Conservation (phyloP, 2,329 filamentous ascomycete species). For the Pseudogymnoascus sp. region DNA sequence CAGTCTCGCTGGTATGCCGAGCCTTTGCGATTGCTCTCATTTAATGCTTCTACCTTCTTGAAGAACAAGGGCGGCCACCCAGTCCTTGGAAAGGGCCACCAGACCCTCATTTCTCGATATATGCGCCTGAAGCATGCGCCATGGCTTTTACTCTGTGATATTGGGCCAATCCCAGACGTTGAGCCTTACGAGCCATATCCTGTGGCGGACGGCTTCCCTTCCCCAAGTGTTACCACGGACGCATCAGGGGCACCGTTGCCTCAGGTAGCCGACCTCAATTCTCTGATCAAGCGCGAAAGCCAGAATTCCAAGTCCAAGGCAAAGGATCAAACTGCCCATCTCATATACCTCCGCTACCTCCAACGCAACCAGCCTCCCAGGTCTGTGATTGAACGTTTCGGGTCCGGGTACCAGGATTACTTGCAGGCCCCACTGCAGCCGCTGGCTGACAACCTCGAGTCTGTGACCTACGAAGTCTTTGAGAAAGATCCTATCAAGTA, state of each 20-base stretch:
- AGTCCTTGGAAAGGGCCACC: conserved; percentile 53
- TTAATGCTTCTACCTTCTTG: conserved; percentile 49
- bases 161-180: conserved; percentile 42
- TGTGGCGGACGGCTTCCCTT: conserved; percentile 27
- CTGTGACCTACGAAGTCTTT: conserved; percentile 96
- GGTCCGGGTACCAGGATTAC: conserved; percentile 83
- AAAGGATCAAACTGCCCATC: conserved; percentile 54
- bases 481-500: conserved; percentile 98
- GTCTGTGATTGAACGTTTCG: conserved; percentile 57
- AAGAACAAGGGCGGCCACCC: conserved; percentile 55
- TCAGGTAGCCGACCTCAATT: conserved; percentile 22
- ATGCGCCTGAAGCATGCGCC: conserved; percentile 58
- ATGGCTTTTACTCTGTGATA: conserved; percentile 57
- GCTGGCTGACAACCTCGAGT: conserved; percentile 91
- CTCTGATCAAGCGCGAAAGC: conserved; percentile 19
- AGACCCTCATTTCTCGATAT: conserved; percentile 53
- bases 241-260: conserved; percentile 19
- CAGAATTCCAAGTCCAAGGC: conserved; percentile 30
- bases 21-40: conserved; percentile 55
- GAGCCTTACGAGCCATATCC: conserved; percentile 24
- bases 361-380: conserved; percentile 71
- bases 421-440: conserved; percentile 92
- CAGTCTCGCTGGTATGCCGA: conserved; percentile 65
- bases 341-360: conserved; percentile 77
- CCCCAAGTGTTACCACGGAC: conserved; percentile 37